Base-by-base conservation (phyloP, 495 filamentous ascomycete species). In the Xylaria bambusicola region DNA sequence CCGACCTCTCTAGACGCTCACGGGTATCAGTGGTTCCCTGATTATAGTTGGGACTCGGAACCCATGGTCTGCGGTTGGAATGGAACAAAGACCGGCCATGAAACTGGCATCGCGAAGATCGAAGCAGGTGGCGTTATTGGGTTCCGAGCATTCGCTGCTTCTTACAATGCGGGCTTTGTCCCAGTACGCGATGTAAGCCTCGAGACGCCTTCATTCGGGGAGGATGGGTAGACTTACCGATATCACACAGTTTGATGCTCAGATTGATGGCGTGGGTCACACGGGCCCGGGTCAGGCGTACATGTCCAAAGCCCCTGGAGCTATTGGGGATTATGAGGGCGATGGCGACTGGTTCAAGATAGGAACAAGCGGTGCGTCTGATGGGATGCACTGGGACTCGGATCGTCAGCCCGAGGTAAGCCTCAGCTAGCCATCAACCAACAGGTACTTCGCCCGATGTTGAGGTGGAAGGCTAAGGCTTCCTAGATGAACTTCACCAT, bases 401-500 rank as follows among this genome's bases (percentile, higher is more conserved):
- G 40, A 42, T 42, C 40, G n/a, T 10, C 40, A 42, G 18, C 40
- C 40, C 40, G 40, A 42, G 40, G 40, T 42, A n/a, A 42, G 40
- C 40, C 8, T 18, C 40, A 10, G n/a, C 40, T 42, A 42, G 40
- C 40, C 5, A 12, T 18, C 15, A n/a, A n/a, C n/a, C 40, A 13
- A 13, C 40, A n/a, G 8, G n/a, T n/a, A n/a, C 40, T 42, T n/a
- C 5, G 15, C 18, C 15, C n/a, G 5, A 18, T 5, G 40, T 42
- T 4, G 40, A 42, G 40, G 18, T 4, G n/a, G n/a, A 18, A 42
- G 10, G 40, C 40, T 42, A 42, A 42, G 40, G 18, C 8, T n/a
- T 42, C n/a, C 40, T n/a, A 42, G 40, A 42, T 42, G 15, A 73
- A 71, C 56, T 72, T 78, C 51, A 76, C 60, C 38, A 71, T 77